Conservation (phyloP, 192 early-diverging fungal genomes). For the Dissophora ornata region DNA sequence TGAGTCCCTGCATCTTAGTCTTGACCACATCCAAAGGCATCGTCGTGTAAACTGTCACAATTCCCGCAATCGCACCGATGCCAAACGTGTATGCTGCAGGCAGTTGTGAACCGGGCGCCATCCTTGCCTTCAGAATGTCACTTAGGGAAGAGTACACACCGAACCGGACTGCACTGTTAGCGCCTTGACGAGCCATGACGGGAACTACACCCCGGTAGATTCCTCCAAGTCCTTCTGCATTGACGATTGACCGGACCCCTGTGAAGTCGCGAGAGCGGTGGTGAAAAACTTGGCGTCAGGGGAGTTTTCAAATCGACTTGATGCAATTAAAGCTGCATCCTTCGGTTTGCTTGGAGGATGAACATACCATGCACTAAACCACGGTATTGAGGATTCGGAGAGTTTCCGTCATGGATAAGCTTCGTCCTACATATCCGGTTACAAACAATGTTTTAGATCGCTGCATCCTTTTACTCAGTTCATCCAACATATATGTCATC, state of each 20-base stretch:
- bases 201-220: constrained; percentile 92
- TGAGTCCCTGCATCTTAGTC: constrained; percentile 93
- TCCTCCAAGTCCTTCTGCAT: constrained; percentile 79
- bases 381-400: constrained; percentile 74
- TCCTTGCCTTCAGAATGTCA: constrained; percentile 50
- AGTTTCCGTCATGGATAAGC: constrained; percentile 91
- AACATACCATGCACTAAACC: constrained; percentile 81
- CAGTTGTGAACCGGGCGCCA: constrained; percentile 51
- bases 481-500: no score
- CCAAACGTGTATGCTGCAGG: constrained; percentile 71
- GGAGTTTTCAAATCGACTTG: no score
- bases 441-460: not conserved
- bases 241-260: constrained; percentile 67
- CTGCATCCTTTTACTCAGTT: no score
- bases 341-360: no score
- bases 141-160: constrained; percentile 86
- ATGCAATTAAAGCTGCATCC: no score
- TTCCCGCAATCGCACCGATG: constrained; percentile 88
- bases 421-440: constrained; percentile 73
- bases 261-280: not conserved
- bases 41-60: constrained; percentile 94
- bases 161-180: constrained; percentile 94
- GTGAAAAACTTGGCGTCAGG: no score
- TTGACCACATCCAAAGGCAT: constrained; percentile 99
- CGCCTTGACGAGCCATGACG: constrained; percentile 95